A percentile compares a stretch with the other conserved stretches of the same genome.
Evolutionary conservation across 768 basidiomycete species (phyloP).

Genomic region (Podaxis mareebaensis): DNA sequence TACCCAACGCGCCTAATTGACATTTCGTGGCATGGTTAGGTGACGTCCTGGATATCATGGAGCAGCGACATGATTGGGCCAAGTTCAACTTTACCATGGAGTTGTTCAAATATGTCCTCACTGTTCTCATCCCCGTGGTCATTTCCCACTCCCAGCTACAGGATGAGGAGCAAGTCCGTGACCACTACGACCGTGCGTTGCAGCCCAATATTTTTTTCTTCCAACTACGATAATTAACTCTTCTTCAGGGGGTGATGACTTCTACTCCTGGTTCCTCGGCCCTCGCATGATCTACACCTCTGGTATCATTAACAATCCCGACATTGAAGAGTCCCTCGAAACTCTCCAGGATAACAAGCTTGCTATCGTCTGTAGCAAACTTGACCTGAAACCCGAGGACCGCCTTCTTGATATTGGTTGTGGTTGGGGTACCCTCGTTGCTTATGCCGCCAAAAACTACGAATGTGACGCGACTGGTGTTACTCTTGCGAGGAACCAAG

Average conservation of each 20-base stretch:
- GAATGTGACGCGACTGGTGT: constrained; percentile 96
- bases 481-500: constrained; percentile 89
- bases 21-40: constrained; percentile 43
- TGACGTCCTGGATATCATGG: constrained; percentile 91
- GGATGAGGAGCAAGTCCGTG: constrained; percentile 94
- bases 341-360: constrained; percentile 99
- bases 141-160: constrained; percentile 87
- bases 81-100: constrained; percentile 88
- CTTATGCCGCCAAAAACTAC: constrained; percentile 97
- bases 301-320: constrained; percentile 76
- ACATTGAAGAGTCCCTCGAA: constrained; percentile 80
- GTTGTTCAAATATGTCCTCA: constrained; percentile 93
- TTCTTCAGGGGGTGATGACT: constrained; percentile 83
- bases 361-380: constrained; percentile 91
- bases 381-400: constrained; percentile 86
- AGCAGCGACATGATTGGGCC: constrained; percentile 95
- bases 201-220: constrained; percentile 4
- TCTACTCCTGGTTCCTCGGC: constrained; percentile 95
- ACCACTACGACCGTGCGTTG: constrained; percentile 86
- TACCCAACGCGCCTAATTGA: constrained; percentile 7
- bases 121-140: constrained; percentile 88
- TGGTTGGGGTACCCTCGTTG: constrained; percentile 95
- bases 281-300: constrained; percentile 98
- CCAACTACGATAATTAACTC: not conserved
- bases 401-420: constrained; percentile 84